Conservation (phyloP, 768 basidiomycete genomes). For the Kwoniella shandongensis region DNA sequence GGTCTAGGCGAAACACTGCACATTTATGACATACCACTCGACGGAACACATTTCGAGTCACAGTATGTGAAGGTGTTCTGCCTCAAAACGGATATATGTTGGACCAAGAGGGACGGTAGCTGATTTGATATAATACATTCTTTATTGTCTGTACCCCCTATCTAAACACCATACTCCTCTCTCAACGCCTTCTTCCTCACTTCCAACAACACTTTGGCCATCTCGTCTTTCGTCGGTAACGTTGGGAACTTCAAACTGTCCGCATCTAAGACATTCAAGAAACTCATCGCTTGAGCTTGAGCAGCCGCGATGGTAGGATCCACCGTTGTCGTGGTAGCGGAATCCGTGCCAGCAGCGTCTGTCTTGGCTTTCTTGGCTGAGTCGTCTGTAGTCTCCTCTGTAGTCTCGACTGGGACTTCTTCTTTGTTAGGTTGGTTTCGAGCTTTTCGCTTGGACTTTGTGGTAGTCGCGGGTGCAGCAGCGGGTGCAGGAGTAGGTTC, state of each 20-base stretch:
- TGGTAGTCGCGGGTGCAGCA: constrained; percentile 4
- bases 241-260: constrained; percentile 73
- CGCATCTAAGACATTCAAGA: constrained; percentile 70
- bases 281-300: constrained; percentile 32
- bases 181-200: constrained; percentile 78
- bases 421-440: not conserved
- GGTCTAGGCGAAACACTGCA: too few relatives aligned
- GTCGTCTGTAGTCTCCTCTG: constrained; percentile 16
- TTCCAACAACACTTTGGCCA: constrained; percentile 72
- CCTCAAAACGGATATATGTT: too few relatives aligned
- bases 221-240: constrained; percentile 71
- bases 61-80: too few relatives aligned
- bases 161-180: constrained; percentile 68
- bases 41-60: too few relatives aligned
- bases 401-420: not conserved
- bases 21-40: too few relatives aligned
- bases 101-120: too few relatives aligned
- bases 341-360: constrained; percentile 54
- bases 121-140: not conserved
- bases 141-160: not conserved
- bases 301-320: constrained; percentile 19
- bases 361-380: constrained; percentile 52
- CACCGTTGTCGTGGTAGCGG: constrained; percentile 31
- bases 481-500: constrained; percentile 6
- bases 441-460: constrained; percentile 13